Evolutionary conservation across 2,329 filamentous ascomycete genomes (phyloP), one percentile per base, ranked within the genome.

Genomic region (Fusarium mundagurra): DNA sequence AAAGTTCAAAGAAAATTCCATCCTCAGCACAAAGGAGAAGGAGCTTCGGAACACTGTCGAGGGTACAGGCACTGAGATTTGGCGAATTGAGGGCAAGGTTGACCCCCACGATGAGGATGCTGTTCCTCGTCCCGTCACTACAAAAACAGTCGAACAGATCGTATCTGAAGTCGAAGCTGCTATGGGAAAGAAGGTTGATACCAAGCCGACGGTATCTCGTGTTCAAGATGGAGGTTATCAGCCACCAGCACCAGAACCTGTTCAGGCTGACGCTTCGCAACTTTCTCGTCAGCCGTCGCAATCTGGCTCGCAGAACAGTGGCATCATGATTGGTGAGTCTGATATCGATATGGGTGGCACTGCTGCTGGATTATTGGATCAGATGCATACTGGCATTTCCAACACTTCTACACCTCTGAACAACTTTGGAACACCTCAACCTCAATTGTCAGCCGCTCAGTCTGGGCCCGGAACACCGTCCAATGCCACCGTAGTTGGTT

Each of bases 221-320:
- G 88, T 97, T 48, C 91, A 96, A 78, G 93, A 93, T 77, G 95
- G 94, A 55, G 94, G 94, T 6, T 91, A 88, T 71, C 89, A 94
- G 81, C 90, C 94, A 71, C 88, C 87, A 12, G 84, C 83, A 10
- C 86, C 88, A 7, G 85, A 88, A 73, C 85, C 82, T 10, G 77
- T 80, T 6, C 79, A 82, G 20, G 79, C 77, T n/a, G 75, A 77
- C 27, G 75, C 76, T 29, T 58, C 76, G n/a, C 76, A 81, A 47
- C 83, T 87, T 77, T 89, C 88, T n/a, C 86, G 87, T 29, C 86
- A 88, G 67, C 82, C 84, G 14, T 91, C 89, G 4, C 85, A 88
- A 22, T 82, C 87, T 31, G 88, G 86, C 29, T 91, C 89, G 24
- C 88, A 89, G 69, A 84, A 86, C 53, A 89, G 88, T 74, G 88